These are phyloP conservation scores for Fusarium sp. DNA, from an alignment of 2,329 filamentous ascomycete species.

Conservation along the genomic window DNA sequence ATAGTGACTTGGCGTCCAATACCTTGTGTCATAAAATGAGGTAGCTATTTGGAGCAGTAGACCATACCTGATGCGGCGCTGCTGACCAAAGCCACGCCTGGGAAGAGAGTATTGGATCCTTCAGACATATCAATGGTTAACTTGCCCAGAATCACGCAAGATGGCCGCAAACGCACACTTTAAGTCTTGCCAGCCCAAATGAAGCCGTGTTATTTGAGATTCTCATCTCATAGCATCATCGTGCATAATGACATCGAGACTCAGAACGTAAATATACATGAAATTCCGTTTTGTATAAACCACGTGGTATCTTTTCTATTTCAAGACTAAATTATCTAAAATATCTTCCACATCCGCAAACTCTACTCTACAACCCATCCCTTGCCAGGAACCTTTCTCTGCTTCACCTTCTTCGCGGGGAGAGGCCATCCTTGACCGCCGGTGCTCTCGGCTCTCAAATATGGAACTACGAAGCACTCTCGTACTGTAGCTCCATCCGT, in stretches of 20 bases:
- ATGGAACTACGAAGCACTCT: constrained; percentile 86
- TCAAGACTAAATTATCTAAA: constrained; percentile 8
- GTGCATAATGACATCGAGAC: constrained; percentile 13
- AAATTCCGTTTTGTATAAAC: constrained; percentile 6
- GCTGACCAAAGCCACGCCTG: constrained; percentile 45
- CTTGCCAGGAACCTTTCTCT: constrained; percentile 75
- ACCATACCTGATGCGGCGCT: constrained; percentile 45
- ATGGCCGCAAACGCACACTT: too few species aligned
- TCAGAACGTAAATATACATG: neutral
- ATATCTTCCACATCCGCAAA: neutral
- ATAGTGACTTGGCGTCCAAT: constrained; percentile 45
- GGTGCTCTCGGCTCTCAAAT: constrained; percentile 73
- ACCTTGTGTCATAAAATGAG: neutral
- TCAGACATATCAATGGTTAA: neutral
- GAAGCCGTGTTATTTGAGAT: neutral
- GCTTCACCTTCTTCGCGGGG: constrained; percentile 83
- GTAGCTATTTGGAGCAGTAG: neutral
- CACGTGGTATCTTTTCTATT: constrained; percentile 39
- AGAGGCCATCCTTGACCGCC: constrained; percentile 83
- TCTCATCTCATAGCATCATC: neutral
- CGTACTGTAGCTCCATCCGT: constrained; percentile 57
- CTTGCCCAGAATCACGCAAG: too few species aligned
- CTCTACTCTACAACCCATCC: constrained; percentile 76
- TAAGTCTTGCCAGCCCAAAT: neutral
- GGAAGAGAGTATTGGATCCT: constrained; percentile 35